Base-by-base conservation (phyloP, 768 basidiomycete genomes). In the Dentipellis sp. region DNA sequence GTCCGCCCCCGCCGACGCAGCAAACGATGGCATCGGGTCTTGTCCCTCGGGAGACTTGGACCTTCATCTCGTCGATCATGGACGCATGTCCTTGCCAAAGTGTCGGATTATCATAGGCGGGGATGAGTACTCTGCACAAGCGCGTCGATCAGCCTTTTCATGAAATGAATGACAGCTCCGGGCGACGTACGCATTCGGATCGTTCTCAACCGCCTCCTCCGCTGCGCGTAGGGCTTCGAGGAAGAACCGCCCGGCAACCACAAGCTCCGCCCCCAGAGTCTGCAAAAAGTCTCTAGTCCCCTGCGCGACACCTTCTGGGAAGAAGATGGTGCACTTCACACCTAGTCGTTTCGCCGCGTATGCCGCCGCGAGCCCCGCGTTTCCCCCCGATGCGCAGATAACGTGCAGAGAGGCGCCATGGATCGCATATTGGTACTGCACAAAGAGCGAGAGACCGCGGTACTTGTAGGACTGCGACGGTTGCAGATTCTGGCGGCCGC, bases 31-130 rank as follows among this genome's bases (percentile, higher is more conserved):
- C 86, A 56, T 83, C 79, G 6, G 88, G 87, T 61, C 76, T 78
- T 39, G 49, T 53, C 0, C 56, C 63, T 2, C 61, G 58, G 0
- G 68, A 67, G 4, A 89, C 70, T 59, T 88, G 84, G 10, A 66
- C 63, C 16, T 72, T 65, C 45, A 88, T 80, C 64, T 91, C 89
- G 14, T 69, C 63, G 40, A 91, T 72, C 76, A 91, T 82, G 16
- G 86, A 84, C n/a, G 81, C 76, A 63, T 90, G 86, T 1, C 89
- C 89, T 64, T 83, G 76, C 88, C 88, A 90, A 12, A 91, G 53
- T 3, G 76, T 65, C 7, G 80, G 78, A 62, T 88, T 74, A 46
- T 90, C 85, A 58, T 88, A 90, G 4, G 88, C 79, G 3, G 86
- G 85, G 10, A 87, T 75, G 68, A 88, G 71, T 11, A 89, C 74